phyloP scores from a whole-genome alignment of 371 early-diverging fungal species.

The Haplosporangium sp. region DNA sequence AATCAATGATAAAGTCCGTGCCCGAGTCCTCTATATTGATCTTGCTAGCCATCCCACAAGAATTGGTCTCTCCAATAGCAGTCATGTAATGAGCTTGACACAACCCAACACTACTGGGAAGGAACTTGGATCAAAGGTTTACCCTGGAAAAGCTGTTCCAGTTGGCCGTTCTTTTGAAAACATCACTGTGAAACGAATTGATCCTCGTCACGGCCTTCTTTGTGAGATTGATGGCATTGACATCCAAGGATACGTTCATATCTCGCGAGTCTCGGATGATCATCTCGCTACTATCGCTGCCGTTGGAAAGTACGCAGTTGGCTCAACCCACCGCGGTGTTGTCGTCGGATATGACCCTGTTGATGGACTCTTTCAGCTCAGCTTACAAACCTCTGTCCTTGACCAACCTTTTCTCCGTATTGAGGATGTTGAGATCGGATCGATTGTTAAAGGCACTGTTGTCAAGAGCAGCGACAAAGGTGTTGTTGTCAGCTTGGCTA shows the following conservation, averaged over 20 bases:
- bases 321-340: slow-evolving; percentile 78
- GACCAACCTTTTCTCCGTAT: slow-evolving; percentile 75
- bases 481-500: slow-evolving; percentile 74
- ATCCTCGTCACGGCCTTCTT: slow-evolving; percentile 66
- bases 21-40: slow-evolving; percentile 73
- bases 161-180: slow-evolving; percentile 71
- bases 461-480: slow-evolving; percentile 66
- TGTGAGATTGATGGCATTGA: slow-evolving; percentile 64
- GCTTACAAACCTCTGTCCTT: slow-evolving; percentile 78
- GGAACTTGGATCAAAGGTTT: slow-evolving; percentile 37
- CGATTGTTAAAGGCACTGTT: slow-evolving; percentile 69
- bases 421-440: slow-evolving; percentile 79
- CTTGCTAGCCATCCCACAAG: slow-evolving; percentile 67
- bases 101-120: slow-evolving; percentile 51
- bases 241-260: slow-evolving; percentile 70
- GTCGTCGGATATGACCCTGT: slow-evolving; percentile 83
- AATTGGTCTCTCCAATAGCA: slow-evolving; percentile 70
- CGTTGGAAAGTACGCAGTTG: slow-evolving; percentile 72
- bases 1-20: slow-evolving; percentile 63
- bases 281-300: slow-evolving; percentile 61
- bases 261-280: slow-evolving; percentile 81
- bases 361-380: slow-evolving; percentile 77
- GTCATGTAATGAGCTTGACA: slow-evolving; percentile 63
- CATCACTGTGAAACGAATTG: slow-evolving; percentile 68
- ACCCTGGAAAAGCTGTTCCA: slow-evolving; percentile 57